These are phyloP conservation scores for Xylaria curta DNA, from an alignment of 495 filamentous ascomycete genomes.

Conservation along the genomic window DNA sequence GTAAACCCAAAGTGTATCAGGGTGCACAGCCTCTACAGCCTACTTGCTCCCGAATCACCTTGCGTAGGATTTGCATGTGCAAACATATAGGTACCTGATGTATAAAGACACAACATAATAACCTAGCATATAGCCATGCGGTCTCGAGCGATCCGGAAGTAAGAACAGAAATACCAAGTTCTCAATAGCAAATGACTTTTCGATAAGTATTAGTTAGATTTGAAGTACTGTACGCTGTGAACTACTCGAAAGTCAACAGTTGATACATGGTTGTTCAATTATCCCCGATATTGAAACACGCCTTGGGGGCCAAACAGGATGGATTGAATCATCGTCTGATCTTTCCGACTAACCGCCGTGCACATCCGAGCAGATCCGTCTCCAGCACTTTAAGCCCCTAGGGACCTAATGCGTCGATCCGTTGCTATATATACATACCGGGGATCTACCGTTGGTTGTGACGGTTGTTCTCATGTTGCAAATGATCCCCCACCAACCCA, in stretches of 20 bases:
- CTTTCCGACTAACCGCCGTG: constrained; percentile 13
- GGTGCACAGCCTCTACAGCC: constrained; percentile 8
- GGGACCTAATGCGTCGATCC: not conserved
- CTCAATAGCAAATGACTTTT: not conserved
- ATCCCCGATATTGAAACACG: constrained; percentile 6
- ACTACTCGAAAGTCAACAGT: not conserved
- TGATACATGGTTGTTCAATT: constrained; percentile 5
- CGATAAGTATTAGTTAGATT: not conserved
- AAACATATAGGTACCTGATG: not conserved
- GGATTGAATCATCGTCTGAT: constrained; percentile 18
- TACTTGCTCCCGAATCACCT: not conserved
- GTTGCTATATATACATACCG: not conserved
- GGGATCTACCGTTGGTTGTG: not conserved
- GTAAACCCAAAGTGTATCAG: not conserved
- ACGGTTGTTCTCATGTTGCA: not conserved
- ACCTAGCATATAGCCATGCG: not conserved
- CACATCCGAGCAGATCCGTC: constrained; percentile 10
- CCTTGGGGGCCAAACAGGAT: constrained; percentile 4
- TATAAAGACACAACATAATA: not conserved
- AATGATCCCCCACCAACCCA: not conserved
- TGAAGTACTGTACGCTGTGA: not conserved
- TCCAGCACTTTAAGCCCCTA: not conserved
- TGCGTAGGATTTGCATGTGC: not conserved
- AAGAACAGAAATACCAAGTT: not conserved
- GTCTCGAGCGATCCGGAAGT: not conserved